Evolutionary conservation across 345 rosid genomes (phyloP).

Genomic region (Heritiera fomes): DNA sequence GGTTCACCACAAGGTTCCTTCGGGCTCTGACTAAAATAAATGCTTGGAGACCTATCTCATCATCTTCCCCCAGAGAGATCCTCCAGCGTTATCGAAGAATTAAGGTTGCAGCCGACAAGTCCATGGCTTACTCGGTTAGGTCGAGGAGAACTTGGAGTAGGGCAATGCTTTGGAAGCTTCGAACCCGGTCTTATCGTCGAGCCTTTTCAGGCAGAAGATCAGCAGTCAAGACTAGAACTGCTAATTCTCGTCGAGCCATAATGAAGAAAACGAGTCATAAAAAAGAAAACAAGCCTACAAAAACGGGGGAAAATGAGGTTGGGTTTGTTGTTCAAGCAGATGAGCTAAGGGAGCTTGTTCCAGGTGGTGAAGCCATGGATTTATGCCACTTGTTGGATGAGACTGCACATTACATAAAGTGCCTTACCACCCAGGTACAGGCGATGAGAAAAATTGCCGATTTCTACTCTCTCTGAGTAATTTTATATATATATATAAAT

Average conservation of each 20-base stretch:
- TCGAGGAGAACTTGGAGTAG: conserved; percentile 54
- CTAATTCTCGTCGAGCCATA: neutral
- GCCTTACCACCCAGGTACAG: conserved; percentile 56
- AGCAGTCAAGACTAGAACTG: neutral
- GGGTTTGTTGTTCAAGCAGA: conserved; percentile 12
- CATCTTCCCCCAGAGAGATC: conserved; percentile 21
- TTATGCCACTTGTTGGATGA: conserved; percentile 50
- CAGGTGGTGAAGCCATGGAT: conserved; percentile 60
- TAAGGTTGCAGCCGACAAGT: conserved; percentile 52
- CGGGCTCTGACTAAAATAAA: conserved; percentile 41
- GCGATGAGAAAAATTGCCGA: conserved; percentile 55
- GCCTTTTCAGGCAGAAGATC: conserved; percentile 11
- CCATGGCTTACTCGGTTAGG: conserved; percentile 54
- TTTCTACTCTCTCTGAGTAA: conserved; percentile 35
- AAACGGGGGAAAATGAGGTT: conserved; percentile 2
- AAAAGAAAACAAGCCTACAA: neutral
- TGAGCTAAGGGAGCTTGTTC: conserved; percentile 52
- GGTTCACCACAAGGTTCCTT: conserved; percentile 45
- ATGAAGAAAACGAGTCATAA: conserved; percentile 17
- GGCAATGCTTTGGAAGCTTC: conserved; percentile 40
- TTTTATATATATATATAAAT: neutral
- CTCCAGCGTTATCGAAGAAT: conserved; percentile 35
- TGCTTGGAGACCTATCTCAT: neutral
- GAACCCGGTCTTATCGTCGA: neutral
- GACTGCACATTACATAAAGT: conserved; percentile 56